Evolutionary conservation across 2,329 filamentous ascomycete genomes (phyloP), one percentile per base, ranked within the genome.

Genomic region (Trichoderma brevicompactum): DNA sequence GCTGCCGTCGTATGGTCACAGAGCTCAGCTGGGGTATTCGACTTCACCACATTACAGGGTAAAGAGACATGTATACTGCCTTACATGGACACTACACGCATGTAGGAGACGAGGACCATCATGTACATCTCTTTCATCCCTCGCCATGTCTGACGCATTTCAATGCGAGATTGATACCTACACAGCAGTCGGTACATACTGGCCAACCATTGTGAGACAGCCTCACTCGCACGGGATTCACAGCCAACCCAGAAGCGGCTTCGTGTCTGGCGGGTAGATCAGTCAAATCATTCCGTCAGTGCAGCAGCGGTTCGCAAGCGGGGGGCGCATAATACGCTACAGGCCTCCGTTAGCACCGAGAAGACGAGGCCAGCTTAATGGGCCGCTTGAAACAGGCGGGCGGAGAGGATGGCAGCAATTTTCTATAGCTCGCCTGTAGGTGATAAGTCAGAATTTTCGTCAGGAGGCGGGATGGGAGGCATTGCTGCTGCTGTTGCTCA

Each of bases 381-480:
- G 13, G 38, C 56, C 13, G 6, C 44, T 40, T 62, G 59, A 62
- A 62, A 62, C 36, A 9, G 23, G 40, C 17, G 10, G 32, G 7
- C 17, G 12, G 38, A 36, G 19, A 41, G 8, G 28, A 34, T 13
- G 7, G 40, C 1, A 41, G 34, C 34, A 36, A 17, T 19, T 65
- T 19, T 34, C 17, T 36, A 15, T 17, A 28, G 43, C 43, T 56
- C n/a, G 38, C 34, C 46, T 65, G 68, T 64, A 66, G 68, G 64
- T 34, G 68, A 70, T 50, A 63, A 2, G 66, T 69, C 69, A 68
- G 52, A 65, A 68, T 68, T 50, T 62, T 19, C 17, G 40, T 32
- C 15, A 17, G 12, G 23, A 43, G 36, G 66, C 46, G 46, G 48
- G 41, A 64, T 64, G 49, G 7, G 36, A 34, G 38, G 38, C 36